Base-by-base conservation (phyloP, 768 basidiomycete genomes). In the Coprinellus aureogranulatus region DNA sequence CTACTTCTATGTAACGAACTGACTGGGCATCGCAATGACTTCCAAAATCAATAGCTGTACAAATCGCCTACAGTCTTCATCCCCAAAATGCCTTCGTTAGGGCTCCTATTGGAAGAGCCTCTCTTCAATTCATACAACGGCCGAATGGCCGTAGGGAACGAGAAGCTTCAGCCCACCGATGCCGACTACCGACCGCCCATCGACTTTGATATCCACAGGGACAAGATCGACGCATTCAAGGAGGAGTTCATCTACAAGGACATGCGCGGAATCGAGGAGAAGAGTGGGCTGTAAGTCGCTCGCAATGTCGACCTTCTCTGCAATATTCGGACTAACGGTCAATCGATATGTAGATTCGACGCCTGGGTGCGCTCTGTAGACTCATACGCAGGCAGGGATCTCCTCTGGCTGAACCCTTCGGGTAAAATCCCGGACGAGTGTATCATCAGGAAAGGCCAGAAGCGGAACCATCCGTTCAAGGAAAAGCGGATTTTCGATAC, bases 31-130 rank as follows among this genome's bases (percentile, higher is more conserved):
- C n/a, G n/a, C n/a, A n/a, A n/a, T n/a, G n/a, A n/a, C 18, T n/a
- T n/a, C n/a, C 25, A 22, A 46, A 11, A 34, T 1, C 52, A 10
- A 14, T 73, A 88, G 92, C 79, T 93, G 16, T 98, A 90, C 64
- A 88, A 87, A 1, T 86, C 89, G 3, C 81, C 84, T 16, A 75
- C 76, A 40, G 90, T 95, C 34, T 84, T 91, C 67, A 82, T 98
- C 22, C 97, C 97, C 18, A 98, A 96, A 75, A 96, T 98, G 77
- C 97, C 97, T 12, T 89, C 94, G 2, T 81, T 99, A 18, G 97
- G 97, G 12, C 81, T 99, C 4, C 77, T 99, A 23, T 84, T 99
- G 25, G 94, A 98, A 73, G 80, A 90, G 62, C 91, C 91, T 2
- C 81, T 92, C 54, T 93, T 91, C 63, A 82, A 87, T 49, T 83